A percentile compares a stretch with the other conserved stretches of the same genome.
phyloP scores from a whole-genome alignment of 2,329 filamentous ascomycete genomes.

The Exserohilum turcica region DNA sequence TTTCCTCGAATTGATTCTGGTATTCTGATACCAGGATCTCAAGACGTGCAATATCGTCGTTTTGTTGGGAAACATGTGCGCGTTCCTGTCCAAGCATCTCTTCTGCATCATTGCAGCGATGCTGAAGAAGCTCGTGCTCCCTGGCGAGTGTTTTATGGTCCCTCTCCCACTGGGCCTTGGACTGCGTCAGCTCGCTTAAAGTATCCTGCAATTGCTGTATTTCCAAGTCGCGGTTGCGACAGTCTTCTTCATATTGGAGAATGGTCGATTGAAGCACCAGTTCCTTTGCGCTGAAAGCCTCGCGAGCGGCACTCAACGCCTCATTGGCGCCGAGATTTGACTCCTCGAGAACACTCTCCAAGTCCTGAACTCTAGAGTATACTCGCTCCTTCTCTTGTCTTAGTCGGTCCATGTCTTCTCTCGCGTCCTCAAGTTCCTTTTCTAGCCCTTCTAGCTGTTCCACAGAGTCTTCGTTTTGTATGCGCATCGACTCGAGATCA shows the following conservation, averaged over 20 bases:
- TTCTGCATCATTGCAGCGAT: constrained; percentile 26
- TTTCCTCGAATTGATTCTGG: constrained; percentile 23
- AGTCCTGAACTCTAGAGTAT: constrained; percentile 32
- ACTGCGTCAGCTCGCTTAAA: constrained; percentile 10
- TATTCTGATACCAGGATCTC: constrained; percentile 23
- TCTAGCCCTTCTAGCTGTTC: constrained; percentile 45
- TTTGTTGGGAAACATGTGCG: constrained; percentile 12
- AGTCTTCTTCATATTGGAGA: constrained; percentile 22
- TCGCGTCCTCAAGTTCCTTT: constrained; percentile 46
- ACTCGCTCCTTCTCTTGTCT: constrained; percentile 41
- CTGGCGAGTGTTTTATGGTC: constrained; percentile 15
- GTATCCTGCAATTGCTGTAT: constrained; percentile 14
- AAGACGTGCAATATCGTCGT: constrained; percentile 31
- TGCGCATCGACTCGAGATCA: constrained; percentile 44
- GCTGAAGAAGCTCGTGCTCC: constrained; percentile 42
- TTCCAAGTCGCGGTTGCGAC: constrained; percentile 12
- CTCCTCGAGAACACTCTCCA: constrained; percentile 47
- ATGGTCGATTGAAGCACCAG: constrained; percentile 39
- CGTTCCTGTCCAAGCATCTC: constrained; percentile 34
- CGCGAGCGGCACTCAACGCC: constrained; percentile 24
- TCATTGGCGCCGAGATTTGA: constrained; percentile 43
- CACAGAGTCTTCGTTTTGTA: constrained; percentile 29
- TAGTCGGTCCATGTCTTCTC: constrained; percentile 32
- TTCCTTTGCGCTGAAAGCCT: constrained; percentile 42
- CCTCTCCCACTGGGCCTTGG: constrained; percentile 16